Percentiles rank a stretch among this genome's conserved stretches.
phyloP scores from a whole-genome alignment of 345 rosid species.

The Populus pruinosa region DNA sequence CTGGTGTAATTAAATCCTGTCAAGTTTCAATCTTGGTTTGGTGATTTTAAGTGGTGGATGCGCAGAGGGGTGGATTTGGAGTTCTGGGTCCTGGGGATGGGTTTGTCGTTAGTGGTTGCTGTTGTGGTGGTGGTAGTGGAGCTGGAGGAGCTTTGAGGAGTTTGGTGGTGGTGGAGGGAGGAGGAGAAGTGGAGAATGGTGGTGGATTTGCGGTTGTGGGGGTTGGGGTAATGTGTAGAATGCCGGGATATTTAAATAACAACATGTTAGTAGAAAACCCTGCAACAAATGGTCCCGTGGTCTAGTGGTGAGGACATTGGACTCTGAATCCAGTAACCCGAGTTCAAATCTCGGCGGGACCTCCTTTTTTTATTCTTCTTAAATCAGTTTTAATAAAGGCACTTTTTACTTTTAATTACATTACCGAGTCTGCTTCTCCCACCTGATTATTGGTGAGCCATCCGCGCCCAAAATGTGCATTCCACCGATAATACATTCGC shows the following conservation, averaged over 20 bases:
- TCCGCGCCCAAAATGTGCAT: too few relatives aligned
- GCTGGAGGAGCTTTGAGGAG: not conserved
- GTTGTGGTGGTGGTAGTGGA: not conserved
- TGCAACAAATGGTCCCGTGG: constrained; percentile 47
- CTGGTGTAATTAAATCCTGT: constrained; percentile 24
- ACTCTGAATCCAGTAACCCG: constrained; percentile 98
- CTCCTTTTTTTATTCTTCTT: constrained; percentile 6
- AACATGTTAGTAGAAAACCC: too few relatives aligned
- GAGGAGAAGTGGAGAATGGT: constrained; percentile 18
- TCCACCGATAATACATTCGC: too few relatives aligned
- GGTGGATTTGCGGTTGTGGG: constrained; percentile 5
- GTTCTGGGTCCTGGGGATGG: constrained; percentile 51
- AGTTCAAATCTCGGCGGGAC: constrained; percentile 98
- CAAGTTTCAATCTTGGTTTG: constrained; percentile 16
- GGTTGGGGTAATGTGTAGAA: too few relatives aligned
- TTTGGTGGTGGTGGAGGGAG: constrained; percentile 24
- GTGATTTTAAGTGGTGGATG: constrained; percentile 32
- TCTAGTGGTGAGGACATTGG: constrained; percentile 95
- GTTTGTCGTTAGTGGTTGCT: constrained; percentile 18
- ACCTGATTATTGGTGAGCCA: too few relatives aligned
- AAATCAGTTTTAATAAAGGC: too few relatives aligned
- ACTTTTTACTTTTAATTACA: too few relatives aligned
- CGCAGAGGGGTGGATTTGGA: constrained; percentile 43
- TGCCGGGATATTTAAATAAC: too few relatives aligned
- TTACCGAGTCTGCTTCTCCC: too few relatives aligned